Evolutionary conservation across 805 yeast species (phyloP), one percentile per base, ranked within the genome.

Genomic region (Wickerhamomyces mucosus): DNA sequence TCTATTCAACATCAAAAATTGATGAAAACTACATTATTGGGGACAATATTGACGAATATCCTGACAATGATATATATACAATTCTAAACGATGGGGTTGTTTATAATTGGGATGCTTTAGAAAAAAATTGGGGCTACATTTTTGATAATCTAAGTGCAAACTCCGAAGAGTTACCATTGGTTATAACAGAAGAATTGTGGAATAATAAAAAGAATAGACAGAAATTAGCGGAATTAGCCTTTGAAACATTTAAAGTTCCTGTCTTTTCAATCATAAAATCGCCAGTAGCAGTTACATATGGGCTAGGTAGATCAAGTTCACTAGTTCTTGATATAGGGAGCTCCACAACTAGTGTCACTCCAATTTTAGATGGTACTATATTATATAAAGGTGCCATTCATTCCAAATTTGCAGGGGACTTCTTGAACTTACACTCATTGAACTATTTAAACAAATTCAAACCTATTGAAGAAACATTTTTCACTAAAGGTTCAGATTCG

Each of bases 381-480:
- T 67, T 79, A 32, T 58, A 66, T 40, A 79, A 78, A 50, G 80
- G 83, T 28, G 65, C 74, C 5, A 60, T 69, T 38, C 79, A 73
- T 52, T 70, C 83, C 12, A 75, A 72, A 44, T 81, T 69, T 50
- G 96, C 88, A 4, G 97, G 96, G 8, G 89, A 86, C 52, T 88
- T 79, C 52, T 53, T 82, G 34, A 81, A 78, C 51, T 63, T 72
- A 31, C 83, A 81, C 55, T 61, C 76, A 3, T 54, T 69, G 41
- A 61, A 70, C 31, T 70, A 58, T 45, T 65, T 66, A 39, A 55
- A 61, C 35, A 42, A 57, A 25, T 54, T 60, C 14, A 36, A 34
- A 21, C 36, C 40, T n/a, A 24, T 33, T 11, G n/a, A n/a, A n/a
- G 35, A 37, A 29, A 36, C 48, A 15, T 44, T 50, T 14, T 51